Percentiles rank a stretch among this genome's conserved stretches.
These are phyloP conservation scores for Casuarina cunninghamiana DNA, from an alignment of 306 rosid species.

Conservation along the genomic window DNA sequence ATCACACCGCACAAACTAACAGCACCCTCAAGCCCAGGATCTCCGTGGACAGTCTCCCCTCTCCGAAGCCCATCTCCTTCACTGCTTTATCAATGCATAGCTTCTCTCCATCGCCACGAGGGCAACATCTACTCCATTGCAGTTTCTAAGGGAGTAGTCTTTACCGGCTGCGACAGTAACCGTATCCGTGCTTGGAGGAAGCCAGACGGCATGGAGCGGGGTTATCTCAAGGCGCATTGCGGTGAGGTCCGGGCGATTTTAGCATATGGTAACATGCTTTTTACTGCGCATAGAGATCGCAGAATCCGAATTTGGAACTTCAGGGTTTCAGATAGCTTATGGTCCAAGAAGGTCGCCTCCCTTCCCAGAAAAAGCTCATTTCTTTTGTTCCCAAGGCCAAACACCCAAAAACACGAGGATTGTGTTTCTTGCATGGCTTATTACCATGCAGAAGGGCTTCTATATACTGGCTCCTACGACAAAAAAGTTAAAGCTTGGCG, in stretches of 20 bases:
- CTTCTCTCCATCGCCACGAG: conserved; percentile 65
- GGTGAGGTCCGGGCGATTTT: conserved; percentile 54
- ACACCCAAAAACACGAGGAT: conserved; percentile 42
- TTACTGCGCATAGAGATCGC: conserved; percentile 64
- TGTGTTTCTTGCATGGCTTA: conserved; percentile 65
- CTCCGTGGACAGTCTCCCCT: conserved; percentile 84
- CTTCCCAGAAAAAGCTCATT: conserved; percentile 50
- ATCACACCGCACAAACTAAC: conserved; percentile 15
- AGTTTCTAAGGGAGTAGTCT: conserved; percentile 51
- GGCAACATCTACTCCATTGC: conserved; percentile 66
- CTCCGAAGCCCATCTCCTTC: conserved; percentile 59
- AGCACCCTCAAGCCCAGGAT: conserved; percentile 53
- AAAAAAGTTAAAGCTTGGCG: conserved; percentile 64
- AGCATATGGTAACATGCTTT: conserved; percentile 48
- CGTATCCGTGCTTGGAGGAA: conserved; percentile 63
- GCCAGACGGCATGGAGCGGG: conserved; percentile 59
- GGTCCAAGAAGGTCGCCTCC: conserved; percentile 49
- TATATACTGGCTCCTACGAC: conserved; percentile 68
- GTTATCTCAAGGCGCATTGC: conserved; percentile 38
- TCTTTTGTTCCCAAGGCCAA: conserved; percentile 30
- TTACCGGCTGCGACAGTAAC: conserved; percentile 59
- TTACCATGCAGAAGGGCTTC: conserved; percentile 63
- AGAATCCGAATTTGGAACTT: conserved; percentile 65
- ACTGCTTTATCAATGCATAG: conserved; percentile 66
- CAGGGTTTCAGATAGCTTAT: conserved; percentile 40